Evolutionary conservation across 441 rosid genomes (phyloP), one percentile per base, ranked within the genome.

Genomic region (Manihot esculenta): DNA sequence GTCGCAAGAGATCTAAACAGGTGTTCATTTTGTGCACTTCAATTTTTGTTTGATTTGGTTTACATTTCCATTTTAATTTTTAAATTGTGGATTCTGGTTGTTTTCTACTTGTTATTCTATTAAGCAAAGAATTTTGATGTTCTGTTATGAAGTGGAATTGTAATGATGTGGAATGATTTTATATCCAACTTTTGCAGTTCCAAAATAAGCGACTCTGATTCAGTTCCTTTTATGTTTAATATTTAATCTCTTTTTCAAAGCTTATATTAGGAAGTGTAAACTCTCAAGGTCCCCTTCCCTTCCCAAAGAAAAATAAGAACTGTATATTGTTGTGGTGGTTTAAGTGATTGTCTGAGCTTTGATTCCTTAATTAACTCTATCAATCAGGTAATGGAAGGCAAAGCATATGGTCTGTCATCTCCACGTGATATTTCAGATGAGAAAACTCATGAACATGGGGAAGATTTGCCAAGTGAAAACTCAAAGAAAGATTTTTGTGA

Each of bases 1-100:
- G 71, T 44, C 84, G 44, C 60, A 89, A 74, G 77, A 89, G 80
- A 84, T 74, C 81, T 56, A 86, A 85, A 76, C 88, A 90, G 98
- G 99, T 92, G 51, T 55, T 63, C 66, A 51, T 30, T 69, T 64
- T 79, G 27, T 67, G 44, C 74, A 38, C 48, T 62, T 55, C 67
- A 45, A 58, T 73, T 74, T 62, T 59, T 75, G 11, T 81, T 75
- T 50, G 57, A 47, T 75, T 75, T 56, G 51, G 21, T 72, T 77
- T 41, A 26, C 2, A n/a, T 55, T 57, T n/a, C 33, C 33, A 17
- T 55, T 55, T 35, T 30, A 27, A 26, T 7, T 48, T 64, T 49
- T 27, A 18, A 24, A 27, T 27, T 9, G 17, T 69, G 57, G 54
- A 10, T 24, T 44, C 13, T 58, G 45, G 56, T 21, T 7, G 7